A percentile compares a stretch with the other conserved stretches of the same genome.
These are phyloP conservation scores for Xylariaceae sp. DNA, from an alignment of 2,329 filamentous ascomycete species.

Conservation along the genomic window DNA sequence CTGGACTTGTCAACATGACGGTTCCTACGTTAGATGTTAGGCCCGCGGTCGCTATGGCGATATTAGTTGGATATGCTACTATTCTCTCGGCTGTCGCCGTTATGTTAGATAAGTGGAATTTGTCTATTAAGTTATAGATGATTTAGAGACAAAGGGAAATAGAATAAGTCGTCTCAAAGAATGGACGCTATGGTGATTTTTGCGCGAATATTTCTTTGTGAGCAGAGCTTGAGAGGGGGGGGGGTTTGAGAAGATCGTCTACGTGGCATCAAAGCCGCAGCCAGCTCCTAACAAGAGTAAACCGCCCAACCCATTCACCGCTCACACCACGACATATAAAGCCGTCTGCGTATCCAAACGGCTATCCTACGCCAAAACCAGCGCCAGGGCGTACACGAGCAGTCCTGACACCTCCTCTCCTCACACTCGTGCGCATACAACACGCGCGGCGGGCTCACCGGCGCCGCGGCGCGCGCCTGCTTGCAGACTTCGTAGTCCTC, in stretches of 20 bases:
- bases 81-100: conserved; percentile 63
- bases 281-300: not conserved
- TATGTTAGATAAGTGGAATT: conserved; percentile 55
- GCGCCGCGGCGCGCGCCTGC: not conserved
- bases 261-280: not conserved
- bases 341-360: not conserved
- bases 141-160: not conserved
- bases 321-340: not conserved
- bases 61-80: conserved; percentile 68
- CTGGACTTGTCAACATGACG: conserved; percentile 82
- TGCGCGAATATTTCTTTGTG: not conserved
- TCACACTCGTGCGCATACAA: conserved; percentile 6
- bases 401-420: not conserved
- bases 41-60: conserved; percentile 59
- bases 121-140: conserved; percentile 61
- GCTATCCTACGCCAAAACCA: not conserved
- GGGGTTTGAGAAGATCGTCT: not conserved
- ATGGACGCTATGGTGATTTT: too few species aligned
- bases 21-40: conserved; percentile 72
- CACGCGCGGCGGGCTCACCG: not conserved
- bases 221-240: not conserved
- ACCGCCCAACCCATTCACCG: not conserved
- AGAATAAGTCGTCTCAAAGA: not conserved
- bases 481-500: conserved; percentile 7
- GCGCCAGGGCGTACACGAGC: not conserved